Evolutionary conservation across 805 yeast genomes (phyloP), one percentile per base, ranked within the genome.

Genomic region (Cyberlindnera mycetangii): DNA sequence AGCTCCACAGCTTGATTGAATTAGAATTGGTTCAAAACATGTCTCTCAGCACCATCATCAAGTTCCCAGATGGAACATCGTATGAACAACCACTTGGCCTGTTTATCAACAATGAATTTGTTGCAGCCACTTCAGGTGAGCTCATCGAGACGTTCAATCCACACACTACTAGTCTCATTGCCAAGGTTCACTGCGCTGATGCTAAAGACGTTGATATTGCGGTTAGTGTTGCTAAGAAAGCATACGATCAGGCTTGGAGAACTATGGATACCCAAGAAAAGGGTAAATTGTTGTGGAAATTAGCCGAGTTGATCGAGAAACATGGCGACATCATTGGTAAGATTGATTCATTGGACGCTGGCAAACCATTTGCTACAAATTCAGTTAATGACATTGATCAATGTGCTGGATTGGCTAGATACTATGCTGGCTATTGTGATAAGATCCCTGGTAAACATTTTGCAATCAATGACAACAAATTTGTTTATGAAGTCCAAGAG

Each of bases 101-200:
- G 54, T 92, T 87, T 74, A 89, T 92, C 66, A 84, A 88, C 71
- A 87, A 87, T 65, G 89, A 87, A 64, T 89, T 84, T 60, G 81
- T 84, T 39, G 74, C 86, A 8, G 92, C 90, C 49, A 19, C 32
- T 4, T 75, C 75, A 42, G 76, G 74, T 42, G 70, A 75, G 54
- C 76, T 78, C 11, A 69, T 85, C 47, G 60, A 68, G 5, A 73
- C 73, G 4, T 72, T 74, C 32, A 67, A 73, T 42, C 86, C 86
- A 39, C 67, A 83, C 7, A 81, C 87, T 15, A 86, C 78, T 51
- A 79, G 80, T 56, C 69, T 68, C 30, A 74, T 84, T 45, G 66
- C 80, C 28, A 69, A 75, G 6, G 57, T 43, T 35, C 56, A 42
- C 33, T 44, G 49, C 22, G 58, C 54, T 39, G 45, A 40, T 39